A percentile compares a stretch with the other conserved stretches of the same genome.
Conservation (phyloP, 495 filamentous ascomycete genomes). For the Penicillium turbatum region DNA sequence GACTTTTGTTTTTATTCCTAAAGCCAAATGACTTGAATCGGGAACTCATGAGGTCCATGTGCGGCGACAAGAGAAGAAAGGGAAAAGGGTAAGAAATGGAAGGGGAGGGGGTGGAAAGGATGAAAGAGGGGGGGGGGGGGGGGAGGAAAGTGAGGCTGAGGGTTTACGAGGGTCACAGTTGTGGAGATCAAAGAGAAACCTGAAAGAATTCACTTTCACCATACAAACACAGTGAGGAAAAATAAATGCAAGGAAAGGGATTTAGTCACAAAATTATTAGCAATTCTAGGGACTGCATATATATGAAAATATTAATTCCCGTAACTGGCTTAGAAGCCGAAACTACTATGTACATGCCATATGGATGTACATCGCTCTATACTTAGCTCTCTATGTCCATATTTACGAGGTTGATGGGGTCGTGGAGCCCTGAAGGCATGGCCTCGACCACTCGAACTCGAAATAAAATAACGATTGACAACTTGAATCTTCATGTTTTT, state of each 20-base stretch:
- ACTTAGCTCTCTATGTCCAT: neutral
- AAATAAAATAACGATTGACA: no score
- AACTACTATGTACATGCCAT: no score
- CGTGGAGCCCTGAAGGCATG: no score
- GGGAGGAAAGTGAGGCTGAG: slow-evolving; percentile 16
- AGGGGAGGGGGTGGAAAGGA: slow-evolving; percentile 15
- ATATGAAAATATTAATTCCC: neutral
- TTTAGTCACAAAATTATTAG: neutral
- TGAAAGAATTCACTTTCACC: slow-evolving; percentile 4
- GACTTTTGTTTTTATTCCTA: slow-evolving; percentile 44
- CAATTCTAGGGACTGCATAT: neutral
- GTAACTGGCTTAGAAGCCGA: slow-evolving; percentile 2
- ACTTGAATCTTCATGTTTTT: neutral
- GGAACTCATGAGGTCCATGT: slow-evolving; percentile 50
- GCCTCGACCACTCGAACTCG: no score
- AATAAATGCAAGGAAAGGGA: neutral
- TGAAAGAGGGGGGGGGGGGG: slow-evolving; percentile 10
- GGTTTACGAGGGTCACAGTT: slow-evolving; percentile 3
- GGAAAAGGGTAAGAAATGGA: slow-evolving; percentile 9
- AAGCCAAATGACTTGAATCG: slow-evolving; percentile 47
- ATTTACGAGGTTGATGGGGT: no score
- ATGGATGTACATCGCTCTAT: neutral
- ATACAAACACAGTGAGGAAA: neutral
- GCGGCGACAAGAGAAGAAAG: slow-evolving; percentile 21
- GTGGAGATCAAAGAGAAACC: slow-evolving; percentile 11